phyloP scores from a whole-genome alignment of 345 rosid genomes.

The Salix purpurea region DNA sequence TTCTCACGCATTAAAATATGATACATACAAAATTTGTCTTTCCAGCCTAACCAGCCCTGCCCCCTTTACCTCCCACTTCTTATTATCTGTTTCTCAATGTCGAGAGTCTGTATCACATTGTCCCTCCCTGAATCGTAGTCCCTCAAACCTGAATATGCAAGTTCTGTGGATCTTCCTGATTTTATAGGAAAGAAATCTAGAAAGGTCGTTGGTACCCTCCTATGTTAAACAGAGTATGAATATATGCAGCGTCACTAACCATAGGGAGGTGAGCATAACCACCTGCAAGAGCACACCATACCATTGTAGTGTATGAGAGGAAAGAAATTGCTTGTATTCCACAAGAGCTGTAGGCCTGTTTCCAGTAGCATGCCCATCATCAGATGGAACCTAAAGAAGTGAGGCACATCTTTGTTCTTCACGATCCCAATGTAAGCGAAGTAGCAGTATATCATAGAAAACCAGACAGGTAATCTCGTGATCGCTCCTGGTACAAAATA shows the following conservation, averaged over 20 bases:
- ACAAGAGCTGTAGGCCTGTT: conserved; percentile 56
- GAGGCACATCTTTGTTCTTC: conserved; percentile 69
- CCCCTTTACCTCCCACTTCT: not conserved
- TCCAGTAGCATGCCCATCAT: conserved; percentile 89
- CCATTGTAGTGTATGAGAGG: conserved; percentile 76
- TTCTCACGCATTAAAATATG: too few species aligned
- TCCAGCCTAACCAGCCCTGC: too few species aligned
- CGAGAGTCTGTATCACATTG: not conserved
- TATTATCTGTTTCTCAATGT: too few species aligned
- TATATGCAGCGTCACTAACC: conserved; percentile 61
- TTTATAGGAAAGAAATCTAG: not conserved
- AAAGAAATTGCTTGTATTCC: conserved; percentile 62
- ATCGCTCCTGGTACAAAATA: too few species aligned
- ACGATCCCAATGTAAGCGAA: conserved; percentile 51
- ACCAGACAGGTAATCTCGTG: too few species aligned
- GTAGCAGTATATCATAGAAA: too few species aligned
- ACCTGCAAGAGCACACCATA: conserved; percentile 64
- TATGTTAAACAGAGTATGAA: conserved; percentile 59
- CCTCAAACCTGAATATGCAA: conserved; percentile 34
- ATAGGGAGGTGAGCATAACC: conserved; percentile 54
- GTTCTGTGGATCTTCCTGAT: not conserved
- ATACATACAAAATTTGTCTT: too few species aligned
- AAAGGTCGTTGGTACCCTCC: conserved; percentile 36
- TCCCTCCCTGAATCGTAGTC: not conserved
- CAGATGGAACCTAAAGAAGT: conserved; percentile 75